Base-by-base conservation (phyloP, 73 alveolate genomes). In the Paramecium biaurelia region DNA sequence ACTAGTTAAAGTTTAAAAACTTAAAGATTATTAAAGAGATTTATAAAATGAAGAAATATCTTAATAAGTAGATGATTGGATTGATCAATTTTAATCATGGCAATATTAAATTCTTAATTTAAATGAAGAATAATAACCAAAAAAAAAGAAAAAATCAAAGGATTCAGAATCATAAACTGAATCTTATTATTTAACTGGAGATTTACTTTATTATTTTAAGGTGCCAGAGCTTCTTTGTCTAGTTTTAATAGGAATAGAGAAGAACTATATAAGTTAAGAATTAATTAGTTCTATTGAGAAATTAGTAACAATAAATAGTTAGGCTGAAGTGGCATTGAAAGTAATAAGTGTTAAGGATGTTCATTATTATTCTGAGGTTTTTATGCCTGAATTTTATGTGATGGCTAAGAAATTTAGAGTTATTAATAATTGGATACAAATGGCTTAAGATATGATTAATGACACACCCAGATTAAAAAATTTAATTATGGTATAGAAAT, bases 351-450 rank as follows among this genome's bases (percentile, higher is more conserved):
- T 72, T 5, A 72, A 72, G 35, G 86, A 72, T 8, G 18, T 72
- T 5, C 5, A 11, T 35, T 42, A 72, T 72, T 72, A 26, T 79
- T 43, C 45, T 24, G 34, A 45, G 7, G 42, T 79, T 7, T 79
- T 79, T 45, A 79, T 79, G 90, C 90, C 90, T 5, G 18, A 79
- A 23, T 79, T 79, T 79, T 79, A 43, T 47, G 70, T 79, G 5
- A 43, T 79, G 90, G 90, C 28, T 42, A 79, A 79, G n/a, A 79
- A 79, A 18, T 79, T 79, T 43, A 79, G 90, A 45, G 70, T 79
- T 0, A 47, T 79, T 5, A 79, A 79, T 43, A 43, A 43, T 41
- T 79, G 90, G 90, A 23, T 41, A 4, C 7, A 79, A 41, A 47
- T 45, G 45, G 90, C 90, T 2, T 23, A 5, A 42, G 42, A 41